These are phyloP conservation scores for Aspergillus oerlinghausenensis DNA, from an alignment of 2,329 filamentous ascomycete genomes.

Conservation along the genomic window DNA sequence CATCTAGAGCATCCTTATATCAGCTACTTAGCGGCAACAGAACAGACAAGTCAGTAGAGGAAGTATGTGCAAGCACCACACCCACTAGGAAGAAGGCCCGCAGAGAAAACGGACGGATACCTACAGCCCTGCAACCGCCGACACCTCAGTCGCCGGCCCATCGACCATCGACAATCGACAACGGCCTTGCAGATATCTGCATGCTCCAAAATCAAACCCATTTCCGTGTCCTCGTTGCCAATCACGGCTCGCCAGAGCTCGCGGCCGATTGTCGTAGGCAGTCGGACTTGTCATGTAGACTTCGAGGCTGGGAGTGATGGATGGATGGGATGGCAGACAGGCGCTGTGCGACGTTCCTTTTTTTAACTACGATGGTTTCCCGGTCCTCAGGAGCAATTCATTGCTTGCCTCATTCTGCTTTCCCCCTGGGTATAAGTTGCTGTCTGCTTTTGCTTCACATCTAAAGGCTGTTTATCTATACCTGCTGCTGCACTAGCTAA, in stretches of 20 bases:
- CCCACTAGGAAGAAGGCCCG: not conserved
- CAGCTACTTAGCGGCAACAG: too few species aligned
- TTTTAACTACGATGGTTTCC: not conserved
- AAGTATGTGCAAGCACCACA: too few species aligned
- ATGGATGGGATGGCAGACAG: not conserved
- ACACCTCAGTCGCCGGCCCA: not conserved
- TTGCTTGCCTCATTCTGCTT: not conserved
- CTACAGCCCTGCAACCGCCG: not conserved
- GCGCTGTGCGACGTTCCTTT: not conserved
- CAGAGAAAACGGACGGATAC: not conserved
- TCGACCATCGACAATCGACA: not conserved
- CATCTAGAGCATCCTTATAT: too few species aligned
- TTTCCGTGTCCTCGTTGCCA: not conserved
- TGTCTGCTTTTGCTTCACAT: not conserved
- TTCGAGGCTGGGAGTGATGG: not conserved
- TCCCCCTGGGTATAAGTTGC: not conserved
- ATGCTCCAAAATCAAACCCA: not conserved
- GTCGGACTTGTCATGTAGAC: not conserved
- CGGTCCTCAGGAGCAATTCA: too few species aligned
- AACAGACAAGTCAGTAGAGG: too few species aligned
- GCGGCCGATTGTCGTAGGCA: not conserved
- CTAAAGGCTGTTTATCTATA: not conserved
- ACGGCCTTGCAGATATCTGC: not conserved
- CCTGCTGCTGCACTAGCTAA: not conserved
- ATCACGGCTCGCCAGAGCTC: not conserved